phyloP scores from a whole-genome alignment of 2,329 filamentous ascomycete species.

The Cadophora sp. region DNA sequence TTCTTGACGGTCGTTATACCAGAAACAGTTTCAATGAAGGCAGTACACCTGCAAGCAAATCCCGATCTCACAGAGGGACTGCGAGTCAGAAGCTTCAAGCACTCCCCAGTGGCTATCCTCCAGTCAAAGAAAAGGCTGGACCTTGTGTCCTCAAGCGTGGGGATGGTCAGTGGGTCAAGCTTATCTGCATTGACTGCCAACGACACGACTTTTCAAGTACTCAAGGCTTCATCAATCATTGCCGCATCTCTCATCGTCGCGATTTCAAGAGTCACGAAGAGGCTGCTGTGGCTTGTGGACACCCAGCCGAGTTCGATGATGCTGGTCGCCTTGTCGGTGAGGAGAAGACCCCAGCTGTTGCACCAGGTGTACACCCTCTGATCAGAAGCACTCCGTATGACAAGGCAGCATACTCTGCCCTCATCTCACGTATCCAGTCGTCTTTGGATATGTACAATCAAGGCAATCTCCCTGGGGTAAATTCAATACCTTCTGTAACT shows the following conservation, averaged over 20 bases:
- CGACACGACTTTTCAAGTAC: constrained; percentile 94
- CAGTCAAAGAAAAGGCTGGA: constrained; percentile 80
- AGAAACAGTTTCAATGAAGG: constrained; percentile 74
- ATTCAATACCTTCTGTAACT: constrained; percentile 50
- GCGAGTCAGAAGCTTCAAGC: constrained; percentile 70
- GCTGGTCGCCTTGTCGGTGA: constrained; percentile 55
- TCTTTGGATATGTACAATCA: constrained; percentile 60
- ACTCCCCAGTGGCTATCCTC: constrained; percentile 72
- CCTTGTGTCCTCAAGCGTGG: constrained; percentile 86
- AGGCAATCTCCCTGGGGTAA: constrained; percentile 58
- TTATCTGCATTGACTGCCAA: constrained; percentile 88
- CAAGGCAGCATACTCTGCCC: constrained; percentile 57
- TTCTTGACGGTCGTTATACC: constrained; percentile 76
- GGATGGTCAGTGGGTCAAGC: constrained; percentile 85
- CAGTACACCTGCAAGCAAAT: constrained; percentile 52
- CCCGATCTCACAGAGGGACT: constrained; percentile 63
- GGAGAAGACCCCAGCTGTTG: constrained; percentile 45
- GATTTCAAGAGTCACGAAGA: constrained; percentile 97
- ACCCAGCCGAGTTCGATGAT: constrained; percentile 77
- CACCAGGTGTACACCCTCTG: constrained; percentile 65
- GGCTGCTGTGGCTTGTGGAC: constrained; percentile 86
- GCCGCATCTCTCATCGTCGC: constrained; percentile 90
- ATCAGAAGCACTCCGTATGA: constrained; percentile 63
- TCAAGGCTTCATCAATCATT: constrained; percentile 99
- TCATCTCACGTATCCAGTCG: constrained; percentile 60